Evolutionary conservation across 2,329 filamentous ascomycete species (phyloP).

Genomic region (Paecilomyces dactylethromorphus): DNA sequence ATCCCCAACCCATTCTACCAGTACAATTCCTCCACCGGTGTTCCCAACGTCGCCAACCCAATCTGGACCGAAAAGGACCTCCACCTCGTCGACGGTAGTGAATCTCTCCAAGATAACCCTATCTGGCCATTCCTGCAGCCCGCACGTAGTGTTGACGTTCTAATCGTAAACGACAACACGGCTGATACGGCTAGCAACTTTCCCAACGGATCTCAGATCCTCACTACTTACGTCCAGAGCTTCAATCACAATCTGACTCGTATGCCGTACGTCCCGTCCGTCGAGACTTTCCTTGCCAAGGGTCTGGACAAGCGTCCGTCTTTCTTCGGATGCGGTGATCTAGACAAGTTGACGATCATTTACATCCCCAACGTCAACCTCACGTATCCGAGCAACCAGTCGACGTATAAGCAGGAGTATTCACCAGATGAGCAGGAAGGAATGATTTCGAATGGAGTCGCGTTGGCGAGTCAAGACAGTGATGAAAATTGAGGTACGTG

Average conservation of each 20-base stretch:
- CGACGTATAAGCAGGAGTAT: slow-evolving; percentile 8
- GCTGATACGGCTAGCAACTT: slow-evolving; percentile 61
- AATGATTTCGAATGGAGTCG: slow-evolving; percentile 13
- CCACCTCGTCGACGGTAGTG: slow-evolving; percentile 67
- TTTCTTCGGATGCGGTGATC: slow-evolving; percentile 69
- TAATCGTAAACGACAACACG: slow-evolving; percentile 70
- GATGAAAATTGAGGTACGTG: slow-evolving; percentile 9
- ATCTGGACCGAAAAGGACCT: slow-evolving; percentile 49
- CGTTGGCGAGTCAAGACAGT: slow-evolving; percentile 8
- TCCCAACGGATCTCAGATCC: slow-evolving; percentile 68
- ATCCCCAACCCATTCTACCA: slow-evolving; percentile 59
- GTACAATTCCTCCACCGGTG: slow-evolving; percentile 36
- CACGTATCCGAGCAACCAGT: slow-evolving; percentile 3
- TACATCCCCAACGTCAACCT: slow-evolving; percentile 66
- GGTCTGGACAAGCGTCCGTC: slow-evolving; percentile 65
- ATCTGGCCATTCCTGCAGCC: slow-evolving; percentile 68
- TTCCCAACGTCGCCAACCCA: slow-evolving; percentile 37
- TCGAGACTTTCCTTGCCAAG: slow-evolving; percentile 68
- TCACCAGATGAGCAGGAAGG: slow-evolving; percentile 4
- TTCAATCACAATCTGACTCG: slow-evolving; percentile 54
- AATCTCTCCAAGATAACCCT: slow-evolving; percentile 70
- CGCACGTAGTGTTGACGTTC: slow-evolving; percentile 62
- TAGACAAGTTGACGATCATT: slow-evolving; percentile 60
- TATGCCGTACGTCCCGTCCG: slow-evolving; percentile 64
- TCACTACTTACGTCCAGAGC: slow-evolving; percentile 64